Conservation (phyloP, 495 filamentous ascomycete species). For the Xylaria curta region DNA sequence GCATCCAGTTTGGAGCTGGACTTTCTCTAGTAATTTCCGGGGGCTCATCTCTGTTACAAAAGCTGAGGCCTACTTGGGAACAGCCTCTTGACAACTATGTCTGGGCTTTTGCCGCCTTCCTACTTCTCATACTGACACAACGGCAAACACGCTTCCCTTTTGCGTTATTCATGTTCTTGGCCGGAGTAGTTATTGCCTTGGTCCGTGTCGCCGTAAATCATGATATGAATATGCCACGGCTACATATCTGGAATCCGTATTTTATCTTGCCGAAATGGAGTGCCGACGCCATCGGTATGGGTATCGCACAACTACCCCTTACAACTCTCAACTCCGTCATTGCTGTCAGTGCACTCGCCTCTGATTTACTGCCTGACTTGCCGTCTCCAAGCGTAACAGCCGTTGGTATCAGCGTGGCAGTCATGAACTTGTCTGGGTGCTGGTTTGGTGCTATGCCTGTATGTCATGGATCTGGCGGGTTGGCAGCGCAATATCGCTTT, state of each 20-base stretch:
- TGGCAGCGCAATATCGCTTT: slow-evolving; percentile 89
- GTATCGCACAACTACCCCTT: slow-evolving; percentile 82
- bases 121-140: slow-evolving; percentile 69
- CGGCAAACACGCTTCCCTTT: slow-evolving; percentile 70
- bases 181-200: slow-evolving; percentile 66
- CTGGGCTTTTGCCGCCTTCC: slow-evolving; percentile 73
- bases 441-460: slow-evolving; percentile 97
- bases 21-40: slow-evolving; percentile 79
- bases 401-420: slow-evolving; percentile 78
- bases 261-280: slow-evolving; percentile 51
- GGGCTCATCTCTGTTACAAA: slow-evolving; percentile 64
- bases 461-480: slow-evolving; percentile 89
- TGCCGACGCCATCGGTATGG: slow-evolving; percentile 58
- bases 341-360: slow-evolving; percentile 76
- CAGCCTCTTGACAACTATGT: slow-evolving; percentile 72
- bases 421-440: slow-evolving; percentile 83
- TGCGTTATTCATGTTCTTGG: slow-evolving; percentile 71
- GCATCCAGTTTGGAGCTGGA: slow-evolving; percentile 92
- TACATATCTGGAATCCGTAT: slow-evolving; percentile 58
- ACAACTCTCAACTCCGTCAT: slow-evolving; percentile 92
- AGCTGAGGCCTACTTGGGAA: slow-evolving; percentile 59
- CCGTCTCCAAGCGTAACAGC: slow-evolving; percentile 70
- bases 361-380: slow-evolving; percentile 73
- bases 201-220: slow-evolving; percentile 40
- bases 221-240: slow-evolving; percentile 47